Base-by-base conservation (phyloP, 768 basidiomycete species). In the Lepiota venenata region DNA sequence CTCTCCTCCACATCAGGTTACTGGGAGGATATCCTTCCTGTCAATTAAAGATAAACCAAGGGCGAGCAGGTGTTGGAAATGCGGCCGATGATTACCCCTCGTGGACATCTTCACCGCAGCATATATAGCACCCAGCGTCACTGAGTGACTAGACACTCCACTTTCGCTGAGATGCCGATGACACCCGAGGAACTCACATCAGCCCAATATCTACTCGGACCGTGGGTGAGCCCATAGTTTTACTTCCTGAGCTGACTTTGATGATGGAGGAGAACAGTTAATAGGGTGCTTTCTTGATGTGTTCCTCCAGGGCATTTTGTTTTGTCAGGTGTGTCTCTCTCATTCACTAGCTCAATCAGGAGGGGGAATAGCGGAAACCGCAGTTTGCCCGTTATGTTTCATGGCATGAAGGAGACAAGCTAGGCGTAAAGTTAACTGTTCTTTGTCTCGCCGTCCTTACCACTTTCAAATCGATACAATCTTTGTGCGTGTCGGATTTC, bases 231-330 rank as follows among this genome's bases (percentile, higher is more conserved):
- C 51, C 22, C 4, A 35, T 2, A 1, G 45, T 46, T 35, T 41
- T 46, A 49, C 21, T 16, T 35, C 16, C 40, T 22, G 22, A 18
- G 32, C 18, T 36, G 9, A 50, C 15, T n/a, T 42, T 25, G 10
- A 35, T 7, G 20, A n/a, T 39, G 53, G 27, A 29, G 21, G 22
- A 53, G 8, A 9, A 43, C 40, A 71, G 70, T 58, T 71, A 2
- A 52, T 70, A 18, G 70, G 70, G 11, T 57, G 58, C 18, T 64
- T 67, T 27, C 27, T 67, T 1, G 69, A 70, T 22, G 4, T 68
- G 20, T 35, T 71, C 15, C 47, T 70, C 8, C 69, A 69, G 52
- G 70, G 70, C 3, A 55, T 69, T 36, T 56, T 71, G 2, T 66
- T 52, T 20, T 65, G 64, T 49, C 70, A 71, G 58, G 70, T 64